Base-by-base conservation (phyloP, 2,329 filamentous ascomycete genomes). In the Colletotrichum sp. region DNA sequence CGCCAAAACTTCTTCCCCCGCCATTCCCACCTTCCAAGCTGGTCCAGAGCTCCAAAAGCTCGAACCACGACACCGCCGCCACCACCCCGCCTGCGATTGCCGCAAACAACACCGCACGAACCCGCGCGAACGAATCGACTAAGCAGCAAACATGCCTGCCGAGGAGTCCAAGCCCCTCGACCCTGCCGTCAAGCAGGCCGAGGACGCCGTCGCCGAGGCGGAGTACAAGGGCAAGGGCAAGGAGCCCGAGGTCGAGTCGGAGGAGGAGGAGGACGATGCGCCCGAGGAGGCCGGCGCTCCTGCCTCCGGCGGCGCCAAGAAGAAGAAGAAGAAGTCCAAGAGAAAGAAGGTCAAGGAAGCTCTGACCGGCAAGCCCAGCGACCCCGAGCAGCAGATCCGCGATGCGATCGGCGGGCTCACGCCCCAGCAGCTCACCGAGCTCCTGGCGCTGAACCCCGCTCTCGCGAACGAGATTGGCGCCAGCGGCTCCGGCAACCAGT, bases 381-480 rank as follows among this genome's bases (percentile, higher is more conserved):
- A 85, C 59, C 80, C 83, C 52, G 82, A 87, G 77, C 81, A 84
- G 65, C 83, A 87, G 19, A 81, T 88, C 69, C 87, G 89, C 79
- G 88, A 90, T 79, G 88, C 90, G 66, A 85, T 92, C 74, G 85
- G 87, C 36, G 87, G 86, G 64, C 86, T 93, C 72, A 90, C 89
- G 34, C 86, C 88, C 55, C 85, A 91, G 77, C 91, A 93, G 81
- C 85, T 93, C 76, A 84, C 91, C 76, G 91, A 95, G 78, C 89
- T 97, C 75, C 90, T 95, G 80, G 88, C 90, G 70, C 91, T 95
- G 80, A 93, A 96, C 82, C 93, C 93, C n/a, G 92, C 91, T 5
- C 88, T 96, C 79, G 91, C 93, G 77, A 90, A 91, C 79, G 92
- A 94, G 82, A 81, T 88, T 22, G 70, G 72, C 13, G 79, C 86